Conservation (phyloP, 768 basidiomycete genomes). For the Clitopilus hobsonii region DNA sequence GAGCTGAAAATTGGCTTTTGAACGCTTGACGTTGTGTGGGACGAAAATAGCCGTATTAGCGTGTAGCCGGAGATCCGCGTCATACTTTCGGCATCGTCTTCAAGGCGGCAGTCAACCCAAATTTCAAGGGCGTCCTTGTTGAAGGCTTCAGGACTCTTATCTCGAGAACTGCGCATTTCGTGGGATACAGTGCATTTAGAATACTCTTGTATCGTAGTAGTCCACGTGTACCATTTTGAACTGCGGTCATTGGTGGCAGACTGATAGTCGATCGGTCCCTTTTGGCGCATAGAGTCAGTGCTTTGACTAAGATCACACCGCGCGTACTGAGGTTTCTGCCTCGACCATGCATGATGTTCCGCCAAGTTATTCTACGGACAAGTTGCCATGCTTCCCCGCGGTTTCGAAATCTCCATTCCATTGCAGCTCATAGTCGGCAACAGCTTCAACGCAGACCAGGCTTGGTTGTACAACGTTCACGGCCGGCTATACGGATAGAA, state of each 20-base stretch:
- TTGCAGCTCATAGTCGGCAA: not conserved
- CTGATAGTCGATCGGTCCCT: not conserved
- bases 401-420: conserved; percentile 8
- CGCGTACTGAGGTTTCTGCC: not conserved
- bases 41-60: not conserved
- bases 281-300: not conserved
- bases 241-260: not conserved
- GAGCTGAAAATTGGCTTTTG: too few relatives aligned
- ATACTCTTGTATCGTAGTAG: not conserved
- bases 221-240: not conserved
- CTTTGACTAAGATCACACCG: not conserved
- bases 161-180: not conserved
- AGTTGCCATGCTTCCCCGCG: conserved; percentile 11
- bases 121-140: not conserved
- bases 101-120: not conserved
- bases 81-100: not conserved
- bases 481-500: not conserved
- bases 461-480: not conserved
- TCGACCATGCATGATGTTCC: conserved; percentile 51
- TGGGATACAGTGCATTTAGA: not conserved
- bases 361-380: conserved; percentile 29
- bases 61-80: not conserved
- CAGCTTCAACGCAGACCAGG: not conserved
- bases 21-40: too few relatives aligned
- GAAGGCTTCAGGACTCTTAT: not conserved